Conservation (phyloP, 139 green algal genomes). For the Chlamydomonas sp. region DNA sequence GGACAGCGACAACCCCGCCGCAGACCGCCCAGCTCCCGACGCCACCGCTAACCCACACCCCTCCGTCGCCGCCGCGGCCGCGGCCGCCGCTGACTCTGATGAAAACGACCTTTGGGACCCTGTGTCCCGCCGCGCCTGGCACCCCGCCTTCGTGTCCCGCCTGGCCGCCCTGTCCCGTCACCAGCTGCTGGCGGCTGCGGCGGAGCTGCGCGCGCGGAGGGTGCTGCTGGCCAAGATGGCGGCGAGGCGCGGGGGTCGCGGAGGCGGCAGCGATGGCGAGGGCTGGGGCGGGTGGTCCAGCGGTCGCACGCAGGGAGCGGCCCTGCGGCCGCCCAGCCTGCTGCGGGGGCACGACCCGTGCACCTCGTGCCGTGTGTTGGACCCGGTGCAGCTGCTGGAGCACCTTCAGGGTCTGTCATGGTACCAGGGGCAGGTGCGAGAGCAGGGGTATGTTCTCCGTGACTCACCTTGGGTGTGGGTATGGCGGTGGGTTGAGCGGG, state of each 20-base stretch:
- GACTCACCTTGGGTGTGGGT: too few species aligned
- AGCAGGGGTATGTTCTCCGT: not conserved
- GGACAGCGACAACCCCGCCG: too few species aligned
- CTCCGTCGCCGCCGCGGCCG: not conserved
- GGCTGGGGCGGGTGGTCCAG: not conserved
- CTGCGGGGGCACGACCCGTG: slow-evolving; percentile 37
- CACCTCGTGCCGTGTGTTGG: slow-evolving; percentile 27
- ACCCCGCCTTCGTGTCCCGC: slow-evolving; percentile 25
- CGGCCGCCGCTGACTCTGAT: not conserved
- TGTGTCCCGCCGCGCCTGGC: slow-evolving; percentile 39
- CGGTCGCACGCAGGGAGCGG: not conserved
- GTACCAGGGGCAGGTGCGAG: slow-evolving; percentile 70
- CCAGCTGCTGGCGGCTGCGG: slow-evolving; percentile 23
- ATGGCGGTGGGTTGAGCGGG: too few species aligned
- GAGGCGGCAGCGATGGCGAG: not conserved
- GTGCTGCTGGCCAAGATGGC: not conserved
- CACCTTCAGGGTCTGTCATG: slow-evolving; percentile 72
- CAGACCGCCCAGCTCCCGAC: not conserved
- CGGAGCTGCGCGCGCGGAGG: not conserved
- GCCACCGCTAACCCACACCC: not conserved
- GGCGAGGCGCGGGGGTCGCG: too few species aligned
- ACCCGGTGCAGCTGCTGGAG: slow-evolving; percentile 54
- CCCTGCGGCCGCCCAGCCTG: slow-evolving; percentile 44
- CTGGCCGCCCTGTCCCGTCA: slow-evolving; percentile 3
- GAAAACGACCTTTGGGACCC: slow-evolving; percentile 24